Base-by-base conservation (phyloP, 2,329 filamentous ascomycete genomes). In the Sarocladium strictum region DNA sequence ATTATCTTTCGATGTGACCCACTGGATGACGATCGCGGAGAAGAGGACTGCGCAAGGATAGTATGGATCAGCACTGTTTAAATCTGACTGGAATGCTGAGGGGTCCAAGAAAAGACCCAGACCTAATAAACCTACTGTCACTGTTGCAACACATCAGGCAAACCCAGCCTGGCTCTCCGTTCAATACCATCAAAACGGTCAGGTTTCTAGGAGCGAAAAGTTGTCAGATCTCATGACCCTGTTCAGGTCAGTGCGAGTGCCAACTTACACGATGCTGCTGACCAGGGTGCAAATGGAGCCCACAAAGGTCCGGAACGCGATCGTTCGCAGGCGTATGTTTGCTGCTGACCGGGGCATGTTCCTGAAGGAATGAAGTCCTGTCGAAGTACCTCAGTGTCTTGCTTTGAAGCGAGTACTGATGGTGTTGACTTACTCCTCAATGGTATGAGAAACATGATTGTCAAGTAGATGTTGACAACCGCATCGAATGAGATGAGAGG, bases 111-210 rank as follows among this genome's bases (percentile, higher is more conserved):
- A n/a, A n/a, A n/a, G n/a, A n/a, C n/a, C n/a, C n/a, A n/a, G n/a
- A n/a, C n/a, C n/a, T n/a, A 26, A 17, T 56, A 27, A 24, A 68
- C 74, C 62, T 65, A 83, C 81, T 77, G 62, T 86, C 83, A 58
- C 76, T 74, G 61, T 85, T 86, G 62, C 83, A 87, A 61, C 80
- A 82, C 70, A 84, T 81, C 3, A 86, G 72, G 59, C 82, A 86
- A 2, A 86, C 75, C 82, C 83, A 86, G 2, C 78, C 83, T 2
- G 79, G 81, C 62, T 86, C 83, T 12, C 83, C 83, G 23, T 80
- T 67, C 2, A 86, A 72, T 1, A 73, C 73, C 72, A 83, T 78
- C 1, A 86, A 67, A 0, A 85, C 74, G 2, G 77, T 76, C 2
- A 86, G 66, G 62, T 86, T 86, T 3, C 80, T 83, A 41, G 26